A percentile compares a stretch with the other conserved stretches of the same genome.
Evolutionary conservation across 768 basidiomycete species (phyloP).

Genomic region (Lactarius hengduanensis): DNA sequence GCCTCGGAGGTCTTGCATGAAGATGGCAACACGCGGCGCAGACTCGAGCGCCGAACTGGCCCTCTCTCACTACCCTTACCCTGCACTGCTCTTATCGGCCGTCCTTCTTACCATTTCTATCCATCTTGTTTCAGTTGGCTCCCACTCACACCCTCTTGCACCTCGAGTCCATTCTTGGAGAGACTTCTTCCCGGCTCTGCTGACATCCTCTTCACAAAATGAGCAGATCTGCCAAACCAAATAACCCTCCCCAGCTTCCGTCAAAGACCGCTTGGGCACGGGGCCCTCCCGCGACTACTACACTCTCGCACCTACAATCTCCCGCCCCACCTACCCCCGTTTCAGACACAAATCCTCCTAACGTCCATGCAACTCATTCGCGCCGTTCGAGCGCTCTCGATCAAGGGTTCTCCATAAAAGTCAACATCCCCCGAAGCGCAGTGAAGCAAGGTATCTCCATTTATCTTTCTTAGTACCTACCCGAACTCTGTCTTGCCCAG

Average conservation of each 20-base stretch:
- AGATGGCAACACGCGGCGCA: no score
- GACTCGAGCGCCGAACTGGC: no score
- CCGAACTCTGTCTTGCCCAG: slow-evolving; percentile 36
- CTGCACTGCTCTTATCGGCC: neutral
- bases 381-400: slow-evolving; percentile 74
- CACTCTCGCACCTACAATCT: slow-evolving; percentile 75
- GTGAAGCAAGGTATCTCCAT: slow-evolving; percentile 59
- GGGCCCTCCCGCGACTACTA: slow-evolving; percentile 66
- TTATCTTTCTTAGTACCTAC: slow-evolving; percentile 4
- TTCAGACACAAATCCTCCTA: slow-evolving; percentile 43
- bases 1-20: no score
- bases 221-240: slow-evolving; percentile 85
- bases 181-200: neutral
- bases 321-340: slow-evolving; percentile 46
- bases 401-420: slow-evolving; percentile 71
- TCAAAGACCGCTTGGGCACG: slow-evolving; percentile 87
- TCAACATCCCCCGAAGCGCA: slow-evolving; percentile 65
- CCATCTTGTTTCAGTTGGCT: neutral
- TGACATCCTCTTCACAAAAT: slow-evolving; percentile 54
- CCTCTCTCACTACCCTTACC: neutral
- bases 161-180: neutral
- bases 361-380: slow-evolving; percentile 55
- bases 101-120: neutral
- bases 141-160: neutral
- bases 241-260: slow-evolving; percentile 71